Conservation (phyloP, 129 eudicot genomes). For the Oenanthe sinensis region DNA sequence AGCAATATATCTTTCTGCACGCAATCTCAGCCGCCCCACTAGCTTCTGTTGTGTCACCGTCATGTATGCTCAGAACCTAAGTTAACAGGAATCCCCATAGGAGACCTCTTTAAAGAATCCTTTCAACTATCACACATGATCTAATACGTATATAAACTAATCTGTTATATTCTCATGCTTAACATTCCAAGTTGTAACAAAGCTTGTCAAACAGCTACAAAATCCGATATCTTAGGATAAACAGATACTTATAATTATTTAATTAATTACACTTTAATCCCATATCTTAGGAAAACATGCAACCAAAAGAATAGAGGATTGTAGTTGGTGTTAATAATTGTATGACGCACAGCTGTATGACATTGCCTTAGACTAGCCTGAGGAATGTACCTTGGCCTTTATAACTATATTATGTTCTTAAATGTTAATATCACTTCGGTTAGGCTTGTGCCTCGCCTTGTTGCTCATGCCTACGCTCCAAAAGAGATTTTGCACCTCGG, state of each 20-base stretch:
- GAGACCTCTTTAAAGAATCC: slow-evolving; percentile 41
- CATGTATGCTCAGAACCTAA: slow-evolving; percentile 83
- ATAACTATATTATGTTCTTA: not conserved
- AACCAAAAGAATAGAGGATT: not conserved
- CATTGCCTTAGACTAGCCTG: not conserved
- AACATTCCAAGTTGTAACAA: not conserved
- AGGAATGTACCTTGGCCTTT: not conserved
- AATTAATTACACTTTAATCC: not conserved
- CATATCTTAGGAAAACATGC: slow-evolving; percentile 4
- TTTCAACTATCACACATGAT: slow-evolving; percentile 1
- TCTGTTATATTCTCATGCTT: not conserved
- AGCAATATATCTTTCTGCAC: slow-evolving; percentile 58
- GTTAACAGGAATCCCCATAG: slow-evolving; percentile 52
- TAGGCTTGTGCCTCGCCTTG: not conserved
- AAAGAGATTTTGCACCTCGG: not conserved
- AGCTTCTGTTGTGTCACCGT: slow-evolving; percentile 89
- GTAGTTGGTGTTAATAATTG: not conserved
- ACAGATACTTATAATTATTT: not conserved
- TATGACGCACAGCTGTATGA: not conserved
- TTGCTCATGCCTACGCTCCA: not conserved
- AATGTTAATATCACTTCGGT: not conserved
- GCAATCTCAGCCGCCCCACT: slow-evolving; percentile 75
- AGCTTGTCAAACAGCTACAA: not conserved
- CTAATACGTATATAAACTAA: not conserved
- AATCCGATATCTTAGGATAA: not conserved